Percentiles rank a stretch among this genome's conserved stretches.
Evolutionary conservation across 192 early-diverging fungal genomes (phyloP).

Genomic region (Cetraspora pellucida): DNA sequence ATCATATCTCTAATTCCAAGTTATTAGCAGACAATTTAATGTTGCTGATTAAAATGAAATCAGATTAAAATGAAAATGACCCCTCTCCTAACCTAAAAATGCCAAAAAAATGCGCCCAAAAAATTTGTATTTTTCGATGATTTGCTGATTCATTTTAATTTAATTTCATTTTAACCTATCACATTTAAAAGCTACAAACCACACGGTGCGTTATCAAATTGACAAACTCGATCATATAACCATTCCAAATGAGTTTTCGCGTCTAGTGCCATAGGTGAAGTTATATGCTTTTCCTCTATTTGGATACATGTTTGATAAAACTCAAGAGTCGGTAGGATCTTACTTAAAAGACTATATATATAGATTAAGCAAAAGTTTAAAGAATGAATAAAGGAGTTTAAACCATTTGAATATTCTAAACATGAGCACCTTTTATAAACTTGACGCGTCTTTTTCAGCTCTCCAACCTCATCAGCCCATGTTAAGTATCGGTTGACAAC

Average conservation of each 20-base stretch:
- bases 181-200: not conserved
- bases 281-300: constrained; percentile 7
- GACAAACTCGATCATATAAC: constrained; percentile 8
- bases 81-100: too few species aligned
- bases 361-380: constrained; percentile 12
- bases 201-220: not conserved
- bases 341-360: not conserved
- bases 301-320: constrained; percentile 24
- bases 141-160: too few species aligned
- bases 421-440: constrained; percentile 18
- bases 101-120: too few species aligned
- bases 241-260: not conserved
- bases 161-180: not conserved
- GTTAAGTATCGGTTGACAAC: not conserved
- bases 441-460: not conserved
- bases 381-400: not conserved
- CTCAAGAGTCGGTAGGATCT: not conserved
- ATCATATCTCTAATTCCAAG: too few species aligned
- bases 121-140: too few species aligned
- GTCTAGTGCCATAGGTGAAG: not conserved
- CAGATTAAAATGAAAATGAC: too few species aligned
- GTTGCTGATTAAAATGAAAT: too few species aligned
- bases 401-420: not conserved
- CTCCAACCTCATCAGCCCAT: constrained; percentile 13
- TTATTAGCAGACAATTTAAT: too few species aligned